phyloP scores from a whole-genome alignment of 441 rosid genomes.

The Erysimum cheiri region DNA sequence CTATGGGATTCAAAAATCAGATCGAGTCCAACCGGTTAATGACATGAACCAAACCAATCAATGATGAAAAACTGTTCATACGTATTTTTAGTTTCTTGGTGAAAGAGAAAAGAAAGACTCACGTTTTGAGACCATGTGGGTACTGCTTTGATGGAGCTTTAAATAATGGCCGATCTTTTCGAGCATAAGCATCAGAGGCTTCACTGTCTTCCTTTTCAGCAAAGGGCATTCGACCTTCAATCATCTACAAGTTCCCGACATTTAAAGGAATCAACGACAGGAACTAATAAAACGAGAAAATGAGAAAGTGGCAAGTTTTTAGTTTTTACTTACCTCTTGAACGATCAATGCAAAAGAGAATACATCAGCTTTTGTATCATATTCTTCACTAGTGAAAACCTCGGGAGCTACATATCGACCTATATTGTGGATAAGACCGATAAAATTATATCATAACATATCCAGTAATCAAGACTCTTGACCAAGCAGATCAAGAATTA shows the following conservation, averaged over 20 bases:
- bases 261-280: slow-evolving; percentile 9
- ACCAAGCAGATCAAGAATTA: slow-evolving; percentile 13
- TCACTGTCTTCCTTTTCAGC: slow-evolving; percentile 66
- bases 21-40: background rate
- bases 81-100: slow-evolving; percentile 1
- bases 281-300: background rate
- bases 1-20: slow-evolving; percentile 43
- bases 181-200: slow-evolving; percentile 62
- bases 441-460: slow-evolving; percentile 3
- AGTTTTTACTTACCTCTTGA: slow-evolving; percentile 68
- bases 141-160: slow-evolving; percentile 76
- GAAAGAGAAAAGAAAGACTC: slow-evolving; percentile 43
- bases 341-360: slow-evolving; percentile 93
- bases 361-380: slow-evolving; percentile 94
- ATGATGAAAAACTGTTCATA: slow-evolving; percentile 6
- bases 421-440: slow-evolving; percentile 45
- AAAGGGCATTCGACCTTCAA: slow-evolving; percentile 86
- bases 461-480: slow-evolving; percentile 10
- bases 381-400: slow-evolving; percentile 72
- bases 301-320: background rate
- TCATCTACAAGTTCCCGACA: slow-evolving; percentile 59
- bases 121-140: slow-evolving; percentile 88
- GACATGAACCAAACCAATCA: slow-evolving; percentile 26
- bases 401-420: slow-evolving; percentile 95
- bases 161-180: slow-evolving; percentile 66